Evolutionary conservation across 2,329 filamentous ascomycete genomes (phyloP).

Genomic region (Colletotrichum sp.): DNA sequence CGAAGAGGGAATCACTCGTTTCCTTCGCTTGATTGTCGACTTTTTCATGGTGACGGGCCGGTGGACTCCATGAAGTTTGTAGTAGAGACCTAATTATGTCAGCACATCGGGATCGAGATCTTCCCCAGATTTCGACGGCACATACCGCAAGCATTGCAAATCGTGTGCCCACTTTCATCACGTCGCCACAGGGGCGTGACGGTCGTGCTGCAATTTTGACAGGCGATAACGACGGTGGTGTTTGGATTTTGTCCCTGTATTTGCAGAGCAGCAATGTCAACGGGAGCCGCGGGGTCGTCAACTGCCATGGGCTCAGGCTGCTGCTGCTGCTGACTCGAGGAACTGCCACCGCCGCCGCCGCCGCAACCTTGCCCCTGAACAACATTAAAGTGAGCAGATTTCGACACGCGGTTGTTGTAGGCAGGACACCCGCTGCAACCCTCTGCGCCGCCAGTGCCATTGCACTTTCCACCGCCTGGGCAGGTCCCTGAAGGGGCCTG

Average conservation of each 20-base stretch:
- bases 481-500: slow-evolving; percentile 84
- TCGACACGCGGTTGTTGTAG: slow-evolving; percentile 95
- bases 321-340: slow-evolving; percentile 19
- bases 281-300: slow-evolving; percentile 46
- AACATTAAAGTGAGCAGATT: slow-evolving; percentile 75
- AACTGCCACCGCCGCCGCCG: slow-evolving; percentile 3
- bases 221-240: slow-evolving; percentile 80
- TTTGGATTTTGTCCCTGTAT: slow-evolving; percentile 42
- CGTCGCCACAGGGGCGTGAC: slow-evolving; percentile 96
- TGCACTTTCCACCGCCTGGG: slow-evolving; percentile 92
- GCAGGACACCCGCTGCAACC: slow-evolving; percentile 96
- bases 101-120: slow-evolving; percentile 3
- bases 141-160: slow-evolving; percentile 97
- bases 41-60: slow-evolving; percentile 99
- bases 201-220: slow-evolving; percentile 95
- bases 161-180: slow-evolving; percentile 93
- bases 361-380: slow-evolving; percentile 49
- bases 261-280: slow-evolving; percentile 55
- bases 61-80: slow-evolving; percentile 93
- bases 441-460: slow-evolving; percentile 93
- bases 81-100: slow-evolving; percentile 76
- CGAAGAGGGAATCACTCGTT: slow-evolving; percentile 87
- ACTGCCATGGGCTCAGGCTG: slow-evolving; percentile 24
- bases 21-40: slow-evolving; percentile 92
- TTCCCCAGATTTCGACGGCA: slow-evolving; percentile 26